Evolutionary conservation across 2,329 filamentous ascomycete species (phyloP).

Genomic region (Colletotrichum cordylinicola): DNA sequence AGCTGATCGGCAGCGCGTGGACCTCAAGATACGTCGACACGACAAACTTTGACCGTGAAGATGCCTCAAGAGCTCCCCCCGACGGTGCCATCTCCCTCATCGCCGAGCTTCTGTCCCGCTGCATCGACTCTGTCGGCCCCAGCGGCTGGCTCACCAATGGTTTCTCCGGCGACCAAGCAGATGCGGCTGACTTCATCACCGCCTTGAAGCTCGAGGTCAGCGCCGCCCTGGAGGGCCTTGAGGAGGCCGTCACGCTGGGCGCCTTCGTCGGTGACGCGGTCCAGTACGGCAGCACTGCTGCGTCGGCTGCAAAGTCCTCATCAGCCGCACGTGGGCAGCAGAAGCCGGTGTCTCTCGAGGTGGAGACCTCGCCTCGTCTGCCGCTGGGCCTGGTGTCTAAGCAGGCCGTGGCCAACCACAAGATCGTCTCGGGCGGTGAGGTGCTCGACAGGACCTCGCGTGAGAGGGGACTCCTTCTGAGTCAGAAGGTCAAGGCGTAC

Average conservation of each 20-base stretch:
- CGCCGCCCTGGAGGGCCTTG: constrained; percentile 73
- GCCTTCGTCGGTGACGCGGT: constrained; percentile 71
- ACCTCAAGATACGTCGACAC: constrained; percentile 73
- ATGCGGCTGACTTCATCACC: constrained; percentile 68
- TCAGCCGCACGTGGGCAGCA: constrained; percentile 24
- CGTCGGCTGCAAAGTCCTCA: constrained; percentile 26
- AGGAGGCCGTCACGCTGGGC: constrained; percentile 70
- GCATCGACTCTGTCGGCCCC: constrained; percentile 77
- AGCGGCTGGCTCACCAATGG: constrained; percentile 76
- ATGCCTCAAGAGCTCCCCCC: constrained; percentile 51
- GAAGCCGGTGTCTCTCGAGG: constrained; percentile 52
- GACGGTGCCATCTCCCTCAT: constrained; percentile 75
- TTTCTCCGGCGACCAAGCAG: constrained; percentile 51
- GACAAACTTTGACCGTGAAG: constrained; percentile 49
- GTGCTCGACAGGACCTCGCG: constrained; percentile 71
- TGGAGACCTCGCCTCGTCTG: constrained; percentile 57
- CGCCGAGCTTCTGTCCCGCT: constrained; percentile 73
- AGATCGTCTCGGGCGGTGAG: constrained; percentile 74
- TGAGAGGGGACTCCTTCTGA: constrained; percentile 79
- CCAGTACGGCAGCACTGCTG: constrained; percentile 56
- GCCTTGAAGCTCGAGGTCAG: constrained; percentile 72
- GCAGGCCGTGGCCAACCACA: constrained; percentile 53
- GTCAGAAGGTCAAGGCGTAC: constrained; percentile 82
- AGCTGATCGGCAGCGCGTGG: constrained; percentile 79
- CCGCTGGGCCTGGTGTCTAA: constrained; percentile 76